Conservation (phyloP, 805 yeast genomes). For the Spathaspora sp. region DNA sequence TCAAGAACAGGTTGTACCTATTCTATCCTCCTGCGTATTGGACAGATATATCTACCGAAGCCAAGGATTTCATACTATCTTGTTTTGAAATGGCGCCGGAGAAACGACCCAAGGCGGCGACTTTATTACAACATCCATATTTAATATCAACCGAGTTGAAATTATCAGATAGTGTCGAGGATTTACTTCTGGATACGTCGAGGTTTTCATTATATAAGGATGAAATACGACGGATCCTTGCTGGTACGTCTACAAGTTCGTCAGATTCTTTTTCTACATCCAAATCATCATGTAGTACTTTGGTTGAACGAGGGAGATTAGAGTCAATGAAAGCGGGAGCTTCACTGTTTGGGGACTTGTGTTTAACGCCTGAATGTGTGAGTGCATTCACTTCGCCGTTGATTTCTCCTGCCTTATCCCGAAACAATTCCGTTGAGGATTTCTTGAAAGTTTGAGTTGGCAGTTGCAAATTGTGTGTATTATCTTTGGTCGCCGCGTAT, state of each 20-base stretch:
- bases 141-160: slow-evolving; percentile 2
- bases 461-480: background rate
- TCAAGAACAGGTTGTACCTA: slow-evolving; percentile 51
- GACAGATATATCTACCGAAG: slow-evolving; percentile 47
- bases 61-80: slow-evolving; percentile 52
- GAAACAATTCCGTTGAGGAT: background rate
- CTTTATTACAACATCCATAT: slow-evolving; percentile 45
- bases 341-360: slow-evolving; percentile 20
- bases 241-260: background rate
- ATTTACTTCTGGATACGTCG: background rate
- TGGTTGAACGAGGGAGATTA: slow-evolving; percentile 1
- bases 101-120: slow-evolving; percentile 44
- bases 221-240: background rate
- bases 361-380: slow-evolving; percentile 23
- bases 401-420: background rate
- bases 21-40: slow-evolving; percentile 62
- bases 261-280: background rate
- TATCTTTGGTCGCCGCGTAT: background rate
- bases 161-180: background rate
- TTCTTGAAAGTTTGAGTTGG: background rate
- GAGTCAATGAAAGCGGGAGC: slow-evolving; percentile 4
- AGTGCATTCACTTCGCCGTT: slow-evolving; percentile 22
- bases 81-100: slow-evolving; percentile 49
- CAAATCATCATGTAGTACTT: background rate
- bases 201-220: background rate